These are phyloP conservation scores for Gymnopilus dilepis DNA, from an alignment of 768 basidiomycete genomes.

Conservation along the genomic window DNA sequence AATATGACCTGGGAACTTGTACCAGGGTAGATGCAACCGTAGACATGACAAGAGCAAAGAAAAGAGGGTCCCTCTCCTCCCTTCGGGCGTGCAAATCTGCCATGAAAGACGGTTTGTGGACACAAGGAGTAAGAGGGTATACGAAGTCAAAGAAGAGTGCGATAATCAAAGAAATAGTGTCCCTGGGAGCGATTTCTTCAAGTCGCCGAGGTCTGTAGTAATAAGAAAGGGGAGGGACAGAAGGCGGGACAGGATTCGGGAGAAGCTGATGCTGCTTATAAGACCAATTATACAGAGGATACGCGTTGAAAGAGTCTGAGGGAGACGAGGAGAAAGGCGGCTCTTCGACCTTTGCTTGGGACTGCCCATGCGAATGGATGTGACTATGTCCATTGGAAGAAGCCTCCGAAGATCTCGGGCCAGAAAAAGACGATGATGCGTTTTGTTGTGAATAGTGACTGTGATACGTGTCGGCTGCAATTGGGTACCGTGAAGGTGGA, in stretches of 20 bases:
- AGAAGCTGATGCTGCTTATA: constrained; percentile 65
- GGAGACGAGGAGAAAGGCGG: constrained; percentile 43
- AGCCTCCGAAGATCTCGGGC: constrained; percentile 44
- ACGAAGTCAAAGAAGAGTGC: constrained; percentile 94
- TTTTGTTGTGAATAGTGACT: constrained; percentile 53
- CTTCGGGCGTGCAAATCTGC: constrained; percentile 81
- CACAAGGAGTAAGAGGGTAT: constrained; percentile 87
- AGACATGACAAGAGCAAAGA: constrained; percentile 90
- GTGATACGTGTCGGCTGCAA: constrained; percentile 71
- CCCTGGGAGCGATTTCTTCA: constrained; percentile 82
- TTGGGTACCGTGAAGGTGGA: constrained; percentile 73
- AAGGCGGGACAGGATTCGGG: constrained; percentile 47
- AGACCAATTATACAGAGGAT: constrained; percentile 73
- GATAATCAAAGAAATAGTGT: constrained; percentile 82
- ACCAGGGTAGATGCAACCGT: constrained; percentile 87
- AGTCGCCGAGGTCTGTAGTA: constrained; percentile 79
- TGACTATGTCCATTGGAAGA: constrained; percentile 42
- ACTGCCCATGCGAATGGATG: constrained; percentile 36
- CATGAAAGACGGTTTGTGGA: constrained; percentile 92
- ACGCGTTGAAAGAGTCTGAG: constrained; percentile 62
- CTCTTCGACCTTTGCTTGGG: constrained; percentile 49
- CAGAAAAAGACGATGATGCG: constrained; percentile 45
- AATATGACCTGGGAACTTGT: constrained; percentile 86
- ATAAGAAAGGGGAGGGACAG: constrained; percentile 69
- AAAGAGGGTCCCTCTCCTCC: constrained; percentile 88